Evolutionary conservation across 2,329 filamentous ascomycete species (phyloP), one percentile per base, ranked within the genome.

Genomic region (Hypoxylon sp.): DNA sequence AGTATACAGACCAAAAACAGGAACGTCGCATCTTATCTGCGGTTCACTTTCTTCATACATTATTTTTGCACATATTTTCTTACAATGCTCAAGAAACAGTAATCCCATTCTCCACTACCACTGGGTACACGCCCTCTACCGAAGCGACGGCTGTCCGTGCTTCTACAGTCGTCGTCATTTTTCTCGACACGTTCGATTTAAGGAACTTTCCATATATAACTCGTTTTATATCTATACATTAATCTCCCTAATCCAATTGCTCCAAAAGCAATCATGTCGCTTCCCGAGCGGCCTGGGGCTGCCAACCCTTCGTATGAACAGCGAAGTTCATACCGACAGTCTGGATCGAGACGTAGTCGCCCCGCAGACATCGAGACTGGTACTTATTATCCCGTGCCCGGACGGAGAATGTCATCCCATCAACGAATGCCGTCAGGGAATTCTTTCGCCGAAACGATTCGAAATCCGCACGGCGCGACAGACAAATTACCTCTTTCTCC

Each of bases 321-420:
- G 64, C 83, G 85, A 72, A 85, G 81, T 72, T 81, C 86, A 60
- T 92, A 91, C 77, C 85, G 89, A 71, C 87, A 89, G 68, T 89
- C 90, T 44, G 85, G 87, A 24, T 87, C 88, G 56, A 87, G 91
- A 72, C 88, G 90, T 70, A 82, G 80, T 54, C 85, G 85, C 61
- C 86, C 87, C 49, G 84, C 85, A 59, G 92, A 96, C 74, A 81
- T 91, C 72, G 93, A 97, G 76, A 81, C 88, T 37, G 88, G 86
- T 57, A 78, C 79, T 50, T 85, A 84, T 69, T 79, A 77, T 60
- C 78, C 81, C 56, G 79, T 81, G 61, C 72, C 73, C 30, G 76
- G 77, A 70, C 72, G 69, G 39, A 72, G 74, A 65, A 72, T 77
- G 65, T 73, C 79, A 72, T 75, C 79, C 48, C 84, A 86, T 79